phyloP scores from a whole-genome alignment of 805 yeast species.

The Kodamaea neixiangensis region DNA sequence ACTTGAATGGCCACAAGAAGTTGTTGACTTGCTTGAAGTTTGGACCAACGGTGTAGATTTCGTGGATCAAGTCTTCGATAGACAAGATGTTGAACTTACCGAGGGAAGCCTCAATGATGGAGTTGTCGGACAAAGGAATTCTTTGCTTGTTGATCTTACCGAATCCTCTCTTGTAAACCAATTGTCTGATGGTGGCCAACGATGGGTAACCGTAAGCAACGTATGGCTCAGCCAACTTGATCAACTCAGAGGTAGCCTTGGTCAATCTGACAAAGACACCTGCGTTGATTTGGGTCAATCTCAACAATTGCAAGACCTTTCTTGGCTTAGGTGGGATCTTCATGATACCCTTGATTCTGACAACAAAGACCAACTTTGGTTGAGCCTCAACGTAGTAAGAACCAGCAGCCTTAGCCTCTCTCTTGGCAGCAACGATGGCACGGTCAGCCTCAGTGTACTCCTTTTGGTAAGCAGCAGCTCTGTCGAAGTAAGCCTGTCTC shows the following conservation, averaged over 20 bases:
- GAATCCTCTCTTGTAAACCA: constrained; percentile 96
- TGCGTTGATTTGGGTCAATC: constrained; percentile 91
- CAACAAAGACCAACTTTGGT: constrained; percentile 90
- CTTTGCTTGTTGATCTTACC: constrained; percentile 97
- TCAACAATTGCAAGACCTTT: constrained; percentile 92
- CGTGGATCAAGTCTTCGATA: constrained; percentile 93
- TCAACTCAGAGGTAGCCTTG: constrained; percentile 92
- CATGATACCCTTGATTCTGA: constrained; percentile 99
- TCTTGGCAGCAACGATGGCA: constrained; percentile 81
- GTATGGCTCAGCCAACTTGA: constrained; percentile 94
- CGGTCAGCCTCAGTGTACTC: constrained; percentile 94
- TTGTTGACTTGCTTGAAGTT: constrained; percentile 98
- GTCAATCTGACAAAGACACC: constrained; percentile 94
- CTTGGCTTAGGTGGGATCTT: constrained; percentile 99
- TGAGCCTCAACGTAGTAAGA: constrained; percentile 95
- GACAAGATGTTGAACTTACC: constrained; percentile 93
- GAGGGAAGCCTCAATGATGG: constrained; percentile 82
- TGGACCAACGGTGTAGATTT: constrained; percentile 94
- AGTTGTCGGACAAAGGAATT: constrained; percentile 84
- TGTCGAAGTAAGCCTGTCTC: constrained; percentile 77
- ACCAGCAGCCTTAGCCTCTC: constrained; percentile 92
- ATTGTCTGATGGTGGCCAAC: constrained; percentile 86
- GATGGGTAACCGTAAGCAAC: constrained; percentile 98
- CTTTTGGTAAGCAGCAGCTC: constrained; percentile 95
- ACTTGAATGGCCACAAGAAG: constrained; percentile 98